These are phyloP conservation scores for Evernia prunastri DNA, from an alignment of 495 filamentous ascomycete genomes.

Conservation along the genomic window DNA sequence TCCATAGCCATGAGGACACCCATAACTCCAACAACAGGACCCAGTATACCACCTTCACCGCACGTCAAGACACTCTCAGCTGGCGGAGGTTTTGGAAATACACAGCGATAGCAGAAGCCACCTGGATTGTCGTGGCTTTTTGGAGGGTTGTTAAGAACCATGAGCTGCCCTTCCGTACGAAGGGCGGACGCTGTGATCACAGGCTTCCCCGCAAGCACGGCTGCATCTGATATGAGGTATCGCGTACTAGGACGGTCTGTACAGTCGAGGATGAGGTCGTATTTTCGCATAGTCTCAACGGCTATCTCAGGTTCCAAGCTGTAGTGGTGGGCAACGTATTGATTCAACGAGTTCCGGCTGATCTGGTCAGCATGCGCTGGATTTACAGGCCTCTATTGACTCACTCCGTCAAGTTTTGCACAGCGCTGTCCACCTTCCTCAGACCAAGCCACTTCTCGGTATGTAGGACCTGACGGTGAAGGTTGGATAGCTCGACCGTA, in stretches of 20 bases:
- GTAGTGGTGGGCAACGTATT: constrained; percentile 52
- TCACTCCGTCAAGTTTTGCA: constrained; percentile 57
- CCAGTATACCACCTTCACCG: constrained; percentile 86
- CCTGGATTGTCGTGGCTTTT: constrained; percentile 33
- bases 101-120: constrained; percentile 81
- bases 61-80: constrained; percentile 70
- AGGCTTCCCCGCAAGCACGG: constrained; percentile 69
- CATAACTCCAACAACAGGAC: constrained; percentile 91
- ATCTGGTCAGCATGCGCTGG: constrained; percentile 11
- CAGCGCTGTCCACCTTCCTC: constrained; percentile 74
- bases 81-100: constrained; percentile 83
- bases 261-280: constrained; percentile 88
- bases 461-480: constrained; percentile 89
- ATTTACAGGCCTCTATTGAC: constrained; percentile 25
- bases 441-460: constrained; percentile 61
- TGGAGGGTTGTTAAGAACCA: constrained; percentile 61
- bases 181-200: constrained; percentile 85
- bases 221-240: constrained; percentile 87
- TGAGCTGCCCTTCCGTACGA: constrained; percentile 80
- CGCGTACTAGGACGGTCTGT: constrained; percentile 87
- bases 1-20: constrained; percentile 86
- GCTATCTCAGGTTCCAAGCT: constrained; percentile 62
- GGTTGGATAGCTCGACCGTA: constrained; percentile 78
- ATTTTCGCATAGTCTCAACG: constrained; percentile 52
- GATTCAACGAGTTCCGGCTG: constrained; percentile 62